Base-by-base conservation (phyloP, 2,329 filamentous ascomycete genomes). In the Cordyceps cateniannulata region DNA sequence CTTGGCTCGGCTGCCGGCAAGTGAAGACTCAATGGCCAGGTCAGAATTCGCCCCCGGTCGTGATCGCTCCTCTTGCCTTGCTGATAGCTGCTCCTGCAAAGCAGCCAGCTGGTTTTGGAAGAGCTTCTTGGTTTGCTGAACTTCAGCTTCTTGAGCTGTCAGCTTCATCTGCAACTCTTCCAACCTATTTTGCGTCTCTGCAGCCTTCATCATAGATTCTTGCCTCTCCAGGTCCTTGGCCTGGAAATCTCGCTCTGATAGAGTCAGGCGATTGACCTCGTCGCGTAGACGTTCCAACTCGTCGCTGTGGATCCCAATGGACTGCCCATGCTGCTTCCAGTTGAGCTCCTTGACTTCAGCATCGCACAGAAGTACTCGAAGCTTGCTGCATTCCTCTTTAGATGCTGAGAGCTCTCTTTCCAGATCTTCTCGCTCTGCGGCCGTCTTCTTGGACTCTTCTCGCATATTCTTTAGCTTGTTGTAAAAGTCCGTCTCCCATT, bases 401-500 rank as follows among this genome's bases (percentile, higher is more conserved):
- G 81, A 80, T 42, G 76, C 79, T 32, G 82, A 77, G 2, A 92
- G 73, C 61, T 88, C 85, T 18, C 78, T 61, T 40, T 80, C 79
- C 6, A 90, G 72, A 8, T 75, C 71, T 27, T 83, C 81, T 48
- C 84, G 79, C 63, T 89, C 85, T 0, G 72, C 72, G 27, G 78
- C 81, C 78, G 83, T 87, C 63, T 79, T 81, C 72, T 86, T 90
- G 63, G 87, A 85, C 62, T 91, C 88, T 62, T 91, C 88, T 54
- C 86, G 82, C 45, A 91, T 78, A 3, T 77, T 76, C 64, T 84
- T 82, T 48, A 92, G 76, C 71, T 89, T 91, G 57, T 79, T 79
- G 53, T 82, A 84, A 35, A 92, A 77, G 65, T 91, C 87, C 2
- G 80, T 83, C 68, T 93, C 90, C 83, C 89, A 90, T 69, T 90